Evolutionary conservation across 495 filamentous ascomycete genomes (phyloP).

Genomic region (Chaetomidium leptoderma): DNA sequence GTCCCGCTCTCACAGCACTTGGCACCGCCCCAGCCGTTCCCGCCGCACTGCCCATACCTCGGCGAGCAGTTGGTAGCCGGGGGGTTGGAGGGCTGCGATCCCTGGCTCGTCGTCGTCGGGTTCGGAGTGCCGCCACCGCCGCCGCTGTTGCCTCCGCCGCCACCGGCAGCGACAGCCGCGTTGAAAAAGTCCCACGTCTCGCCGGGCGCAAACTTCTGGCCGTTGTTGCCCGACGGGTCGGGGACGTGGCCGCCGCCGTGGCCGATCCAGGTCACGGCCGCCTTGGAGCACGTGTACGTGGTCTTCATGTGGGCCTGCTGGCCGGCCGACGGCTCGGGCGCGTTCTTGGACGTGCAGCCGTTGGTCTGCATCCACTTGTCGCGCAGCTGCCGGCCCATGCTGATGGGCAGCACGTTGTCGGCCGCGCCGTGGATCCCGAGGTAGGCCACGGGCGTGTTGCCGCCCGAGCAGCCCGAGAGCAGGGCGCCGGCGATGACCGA

Average conservation of each 20-base stretch:
- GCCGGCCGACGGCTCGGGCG: slow-evolving; percentile 30
- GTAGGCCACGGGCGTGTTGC: slow-evolving; percentile 40
- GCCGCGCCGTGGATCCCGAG: slow-evolving; percentile 40
- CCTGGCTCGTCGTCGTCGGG: slow-evolving; percentile 1
- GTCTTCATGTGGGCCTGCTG: slow-evolving; percentile 35
- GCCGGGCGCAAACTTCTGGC: slow-evolving; percentile 16
- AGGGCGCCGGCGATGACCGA: slow-evolving; percentile 36
- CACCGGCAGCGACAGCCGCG: neutral
- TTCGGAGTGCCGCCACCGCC: neutral
- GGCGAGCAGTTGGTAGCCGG: slow-evolving; percentile 6
- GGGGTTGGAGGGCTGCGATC: neutral
- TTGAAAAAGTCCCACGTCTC: slow-evolving; percentile 20
- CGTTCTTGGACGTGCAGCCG: slow-evolving; percentile 35
- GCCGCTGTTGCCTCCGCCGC: neutral
- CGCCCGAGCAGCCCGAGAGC: slow-evolving; percentile 40
- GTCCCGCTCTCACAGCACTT: slow-evolving; percentile 20
- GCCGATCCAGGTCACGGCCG: slow-evolving; percentile 26
- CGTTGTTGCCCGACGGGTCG: slow-evolving; percentile 14
- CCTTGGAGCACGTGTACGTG: slow-evolving; percentile 28
- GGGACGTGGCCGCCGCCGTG: slow-evolving; percentile 24
- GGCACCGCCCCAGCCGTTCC: slow-evolving; percentile 11
- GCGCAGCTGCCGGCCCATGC: slow-evolving; percentile 32
- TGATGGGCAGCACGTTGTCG: slow-evolving; percentile 40
- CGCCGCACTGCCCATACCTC: slow-evolving; percentile 7
- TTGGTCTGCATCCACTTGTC: slow-evolving; percentile 42